phyloP scores from a whole-genome alignment of 345 rosid genomes.

The Mercurialis annua region DNA sequence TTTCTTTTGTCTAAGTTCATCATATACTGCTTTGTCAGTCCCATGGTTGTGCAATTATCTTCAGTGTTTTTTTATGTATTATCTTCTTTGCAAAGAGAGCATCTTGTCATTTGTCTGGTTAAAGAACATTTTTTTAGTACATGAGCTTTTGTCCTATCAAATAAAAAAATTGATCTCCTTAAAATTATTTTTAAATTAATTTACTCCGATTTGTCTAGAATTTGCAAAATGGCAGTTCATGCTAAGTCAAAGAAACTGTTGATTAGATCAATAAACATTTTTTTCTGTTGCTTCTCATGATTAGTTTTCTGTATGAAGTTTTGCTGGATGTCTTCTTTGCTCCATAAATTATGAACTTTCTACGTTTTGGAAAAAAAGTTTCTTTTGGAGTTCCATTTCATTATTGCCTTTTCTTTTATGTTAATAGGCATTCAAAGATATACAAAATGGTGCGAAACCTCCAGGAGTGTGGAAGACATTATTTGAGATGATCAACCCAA shows the following conservation, averaged over 20 bases:
- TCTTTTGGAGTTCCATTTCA: constrained; percentile 3
- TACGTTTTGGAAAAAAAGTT: background rate
- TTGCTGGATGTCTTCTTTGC: background rate
- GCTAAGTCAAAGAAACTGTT: no score
- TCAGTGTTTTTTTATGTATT: background rate
- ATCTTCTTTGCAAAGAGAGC: background rate
- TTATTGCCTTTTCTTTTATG: background rate
- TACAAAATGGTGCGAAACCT: constrained; percentile 57
- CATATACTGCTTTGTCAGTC: background rate
- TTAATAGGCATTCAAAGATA: constrained; percentile 69
- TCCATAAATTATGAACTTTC: background rate
- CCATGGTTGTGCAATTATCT: background rate
- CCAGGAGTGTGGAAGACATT: constrained; percentile 80
- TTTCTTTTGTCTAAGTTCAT: no score
- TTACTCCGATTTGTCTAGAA: no score
- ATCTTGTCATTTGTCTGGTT: background rate
- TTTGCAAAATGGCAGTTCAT: no score
- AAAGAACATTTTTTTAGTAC: background rate
- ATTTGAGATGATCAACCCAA: constrained; percentile 56
- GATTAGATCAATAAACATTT: no score
- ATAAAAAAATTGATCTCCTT: background rate
- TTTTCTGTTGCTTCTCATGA: no score
- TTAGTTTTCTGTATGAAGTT: no score
- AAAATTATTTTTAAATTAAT: no score
- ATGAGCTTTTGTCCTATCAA: background rate